These are phyloP conservation scores for Trypanosoma brucei DNA, from an alignment of 208 protist species.

Conservation along the genomic window DNA sequence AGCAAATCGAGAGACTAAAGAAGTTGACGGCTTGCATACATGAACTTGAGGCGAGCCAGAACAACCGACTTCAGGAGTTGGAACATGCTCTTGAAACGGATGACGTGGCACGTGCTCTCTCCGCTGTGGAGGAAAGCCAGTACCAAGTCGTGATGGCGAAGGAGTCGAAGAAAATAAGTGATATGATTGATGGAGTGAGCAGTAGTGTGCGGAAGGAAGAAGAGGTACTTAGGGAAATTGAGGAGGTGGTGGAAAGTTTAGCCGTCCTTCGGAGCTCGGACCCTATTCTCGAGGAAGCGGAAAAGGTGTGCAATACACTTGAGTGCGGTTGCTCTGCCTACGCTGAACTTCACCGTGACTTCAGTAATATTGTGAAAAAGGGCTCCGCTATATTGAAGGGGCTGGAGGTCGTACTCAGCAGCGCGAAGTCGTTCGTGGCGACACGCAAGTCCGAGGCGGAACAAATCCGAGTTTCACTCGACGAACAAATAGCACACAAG, in stretches of 20 bases:
- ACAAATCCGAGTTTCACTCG: constrained; percentile 46
- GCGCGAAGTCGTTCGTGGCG: constrained; percentile 56
- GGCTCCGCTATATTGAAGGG: constrained; percentile 40
- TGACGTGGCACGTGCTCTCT: constrained; percentile 54
- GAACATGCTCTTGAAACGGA: constrained; percentile 71
- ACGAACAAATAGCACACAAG: constrained; percentile 72
- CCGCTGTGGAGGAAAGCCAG: constrained; percentile 51
- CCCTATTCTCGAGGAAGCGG: constrained; percentile 55
- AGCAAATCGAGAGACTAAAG: constrained; percentile 47
- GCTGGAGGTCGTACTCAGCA: constrained; percentile 42
- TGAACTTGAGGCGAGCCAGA: constrained; percentile 34
- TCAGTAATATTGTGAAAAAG: constrained; percentile 39
- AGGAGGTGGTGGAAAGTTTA: constrained; percentile 48
- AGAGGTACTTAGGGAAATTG: constrained; percentile 33
- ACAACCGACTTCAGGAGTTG: constrained; percentile 32
- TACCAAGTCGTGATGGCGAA: constrained; percentile 46
- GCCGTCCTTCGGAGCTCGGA: constrained; percentile 66
- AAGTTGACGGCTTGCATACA: constrained; percentile 39
- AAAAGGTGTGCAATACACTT: constrained; percentile 73
- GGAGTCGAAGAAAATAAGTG: constrained; percentile 44
- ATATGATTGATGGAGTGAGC: constrained; percentile 58
- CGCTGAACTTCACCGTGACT: constrained; percentile 44
- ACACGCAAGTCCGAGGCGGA: constrained; percentile 57
- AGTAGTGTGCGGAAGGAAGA: constrained; percentile 35
- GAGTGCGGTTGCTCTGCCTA: constrained; percentile 61